Conservation (phyloP, 1,284 basidiomycete genomes). For the Polyporus tsugae region DNA sequence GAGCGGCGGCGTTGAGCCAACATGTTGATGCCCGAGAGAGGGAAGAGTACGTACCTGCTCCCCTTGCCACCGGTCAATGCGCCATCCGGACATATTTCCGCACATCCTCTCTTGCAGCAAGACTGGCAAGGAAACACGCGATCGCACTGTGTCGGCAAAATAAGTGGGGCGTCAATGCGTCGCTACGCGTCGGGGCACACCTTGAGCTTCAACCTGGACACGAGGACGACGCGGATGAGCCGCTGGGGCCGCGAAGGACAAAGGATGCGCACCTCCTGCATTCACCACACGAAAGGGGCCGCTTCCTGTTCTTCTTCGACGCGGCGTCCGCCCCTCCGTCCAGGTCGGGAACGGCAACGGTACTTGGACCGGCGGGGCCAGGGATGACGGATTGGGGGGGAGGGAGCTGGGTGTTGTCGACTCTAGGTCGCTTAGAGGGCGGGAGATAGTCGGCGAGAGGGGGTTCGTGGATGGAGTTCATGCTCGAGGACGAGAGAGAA, state of each 20-base stretch:
- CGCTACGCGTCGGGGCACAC: slow-evolving; percentile 38
- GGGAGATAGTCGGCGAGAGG: slow-evolving; percentile 37
- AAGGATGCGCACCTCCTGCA: slow-evolving; percentile 56
- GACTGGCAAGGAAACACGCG: slow-evolving; percentile 68
- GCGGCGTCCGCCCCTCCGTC: slow-evolving; percentile 37
- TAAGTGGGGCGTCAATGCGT: slow-evolving; percentile 27
- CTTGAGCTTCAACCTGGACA: slow-evolving; percentile 61
- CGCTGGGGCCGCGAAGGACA: slow-evolving; percentile 6
- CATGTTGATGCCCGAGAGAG: slow-evolving; percentile 4
- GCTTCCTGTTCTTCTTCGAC: slow-evolving; percentile 50
- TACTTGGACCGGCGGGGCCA: slow-evolving; percentile 28
- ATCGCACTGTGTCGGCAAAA: slow-evolving; percentile 54
- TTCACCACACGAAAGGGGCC: slow-evolving; percentile 62
- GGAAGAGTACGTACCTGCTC: slow-evolving; percentile 39
- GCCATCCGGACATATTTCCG: slow-evolving; percentile 68
- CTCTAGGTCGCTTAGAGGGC: slow-evolving; percentile 36
- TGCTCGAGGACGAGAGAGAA: slow-evolving; percentile 28
- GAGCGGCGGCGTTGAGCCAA: slow-evolving; percentile 11
- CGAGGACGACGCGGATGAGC: slow-evolving; percentile 22
- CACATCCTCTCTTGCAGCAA: slow-evolving; percentile 67
- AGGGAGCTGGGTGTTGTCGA: slow-evolving; percentile 22
- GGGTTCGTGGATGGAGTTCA: slow-evolving; percentile 31
- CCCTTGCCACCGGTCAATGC: slow-evolving; percentile 45
- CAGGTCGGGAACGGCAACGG: slow-evolving; percentile 35
- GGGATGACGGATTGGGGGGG: slow-evolving; percentile 21